Evolutionary conservation across 176 grass and related monocot species (phyloP), one percentile per base, ranked within the genome.

Genomic region (Cenchrus fungigraminus): DNA sequence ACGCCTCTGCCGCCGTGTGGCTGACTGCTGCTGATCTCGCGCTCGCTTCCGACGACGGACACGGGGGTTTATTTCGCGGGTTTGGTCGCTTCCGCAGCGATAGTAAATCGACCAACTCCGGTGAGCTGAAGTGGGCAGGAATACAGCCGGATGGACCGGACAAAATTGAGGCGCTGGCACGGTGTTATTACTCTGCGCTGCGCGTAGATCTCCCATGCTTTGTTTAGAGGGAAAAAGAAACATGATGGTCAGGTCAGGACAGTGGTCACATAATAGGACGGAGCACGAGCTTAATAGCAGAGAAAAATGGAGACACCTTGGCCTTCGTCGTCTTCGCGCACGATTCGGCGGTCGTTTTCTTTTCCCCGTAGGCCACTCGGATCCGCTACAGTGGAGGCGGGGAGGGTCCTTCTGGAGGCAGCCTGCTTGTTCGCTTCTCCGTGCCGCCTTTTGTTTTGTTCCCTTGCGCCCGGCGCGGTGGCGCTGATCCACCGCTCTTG

Each of bases 381-480:
- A 74, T 49, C 22, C 42, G n/a, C 37, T 40, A n/a, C 40, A 69
- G 5, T 6, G 15, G 54, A 55, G 53, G 14, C 53, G 6, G 15
- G 53, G 4, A 14, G 12, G 9, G 17, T 12, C 50, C 34, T 63
- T 49, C 58, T 25, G 77, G 64, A 34, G n/a, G 80, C 54, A 52
- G 45, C 47, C 80, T 68, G 9, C 1, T 72, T 49, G 80, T 82
- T 72, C 0, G 49, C 79, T 68, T 81, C 79, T 81, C 75, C 79
- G 16, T 69, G 44, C 72, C 73, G 14, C 4, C 44, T 45, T 8
- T 8, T 45, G 44, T 2, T 11, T 31, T 44, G 65, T 77, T 69
- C 3, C 11, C 9, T 82, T 50, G 9, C 20, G 50, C 9, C 4
- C 51, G 22, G 12, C 63, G 57, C 28, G 25, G 17, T 31, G 40